Percentiles rank a stretch among this genome's conserved stretches.
These are phyloP conservation scores for Mesembryanthemum crystallinum DNA, from an alignment of 148 eudicot genomes.

Conservation along the genomic window DNA sequence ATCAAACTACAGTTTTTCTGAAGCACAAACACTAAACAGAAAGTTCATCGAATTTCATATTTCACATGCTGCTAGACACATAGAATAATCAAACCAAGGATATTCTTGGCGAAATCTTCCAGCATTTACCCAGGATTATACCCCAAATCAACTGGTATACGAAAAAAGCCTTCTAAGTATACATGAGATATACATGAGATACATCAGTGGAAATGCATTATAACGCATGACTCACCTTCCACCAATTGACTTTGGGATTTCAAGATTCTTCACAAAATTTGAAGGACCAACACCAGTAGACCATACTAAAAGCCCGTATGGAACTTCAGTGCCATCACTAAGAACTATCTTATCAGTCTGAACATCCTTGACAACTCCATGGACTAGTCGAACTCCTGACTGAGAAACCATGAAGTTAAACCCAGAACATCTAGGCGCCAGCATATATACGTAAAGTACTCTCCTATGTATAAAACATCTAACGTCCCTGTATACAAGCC, in stretches of 20 bases:
- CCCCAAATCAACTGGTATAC: background rate
- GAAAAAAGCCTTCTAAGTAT: background rate
- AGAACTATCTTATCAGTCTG: constrained; percentile 68
- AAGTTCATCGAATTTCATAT: background rate
- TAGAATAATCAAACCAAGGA: background rate
- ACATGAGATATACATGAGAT: background rate
- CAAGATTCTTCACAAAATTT: constrained; percentile 56
- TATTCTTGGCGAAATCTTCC: too few species aligned
- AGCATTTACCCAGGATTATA: background rate
- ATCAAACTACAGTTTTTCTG: background rate
- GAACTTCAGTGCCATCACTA: constrained; percentile 77
- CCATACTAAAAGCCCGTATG: constrained; percentile 94
- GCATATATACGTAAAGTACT: background rate
- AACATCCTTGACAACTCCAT: constrained; percentile 90
- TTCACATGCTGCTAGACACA: background rate
- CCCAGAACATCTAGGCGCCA: constrained; percentile 4
- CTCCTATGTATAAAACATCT: background rate
- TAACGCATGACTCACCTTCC: constrained; percentile 54
- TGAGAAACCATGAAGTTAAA: constrained; percentile 40
- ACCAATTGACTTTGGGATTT: constrained; percentile 77
- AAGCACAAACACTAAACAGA: background rate
- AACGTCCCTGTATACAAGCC: background rate
- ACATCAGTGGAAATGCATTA: background rate
- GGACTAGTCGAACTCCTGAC: constrained; percentile 97
- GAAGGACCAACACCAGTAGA: constrained; percentile 99